Conservation (phyloP, 768 basidiomycete genomes). For the Suillus variegatus region DNA sequence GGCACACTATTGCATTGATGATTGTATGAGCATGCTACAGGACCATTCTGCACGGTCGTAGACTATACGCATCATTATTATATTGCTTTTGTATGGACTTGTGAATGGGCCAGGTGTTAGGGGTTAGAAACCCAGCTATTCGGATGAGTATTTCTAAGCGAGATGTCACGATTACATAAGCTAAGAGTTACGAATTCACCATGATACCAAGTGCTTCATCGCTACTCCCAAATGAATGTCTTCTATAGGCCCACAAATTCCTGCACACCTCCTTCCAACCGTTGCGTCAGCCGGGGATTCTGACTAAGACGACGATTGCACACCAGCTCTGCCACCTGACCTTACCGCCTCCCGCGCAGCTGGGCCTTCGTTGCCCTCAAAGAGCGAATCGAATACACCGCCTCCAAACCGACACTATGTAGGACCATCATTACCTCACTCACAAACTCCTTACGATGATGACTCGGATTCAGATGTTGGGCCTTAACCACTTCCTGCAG, state of each 20-base stretch:
- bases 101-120: too few relatives aligned
- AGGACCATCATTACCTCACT: conserved; percentile 55
- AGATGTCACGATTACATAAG: not conserved
- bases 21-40: too few relatives aligned
- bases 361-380: conserved; percentile 26
- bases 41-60: too few relatives aligned
- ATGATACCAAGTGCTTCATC: not conserved
- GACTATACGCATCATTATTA: too few relatives aligned
- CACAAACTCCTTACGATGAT: conserved; percentile 38
- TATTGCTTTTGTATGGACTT: too few relatives aligned
- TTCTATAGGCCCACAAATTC: conserved; percentile 58
- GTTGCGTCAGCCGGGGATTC: conserved; percentile 22
- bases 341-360: conserved; percentile 46
- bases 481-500: conserved; percentile 70
- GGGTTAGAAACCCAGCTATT: too few relatives aligned
- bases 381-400: conserved; percentile 20
- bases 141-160: too few relatives aligned
- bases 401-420: conserved; percentile 38
- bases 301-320: conserved; percentile 63
- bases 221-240: conserved; percentile 46
- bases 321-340: conserved; percentile 76
- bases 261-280: conserved; percentile 42
- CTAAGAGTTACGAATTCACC: not conserved
- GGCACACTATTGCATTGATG: too few relatives aligned
- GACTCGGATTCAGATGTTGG: conserved; percentile 83